Percentiles rank a stretch among this genome's conserved stretches.
Conservation (phyloP, 805 yeast genomes). For the Brettanomyces sp. region DNA sequence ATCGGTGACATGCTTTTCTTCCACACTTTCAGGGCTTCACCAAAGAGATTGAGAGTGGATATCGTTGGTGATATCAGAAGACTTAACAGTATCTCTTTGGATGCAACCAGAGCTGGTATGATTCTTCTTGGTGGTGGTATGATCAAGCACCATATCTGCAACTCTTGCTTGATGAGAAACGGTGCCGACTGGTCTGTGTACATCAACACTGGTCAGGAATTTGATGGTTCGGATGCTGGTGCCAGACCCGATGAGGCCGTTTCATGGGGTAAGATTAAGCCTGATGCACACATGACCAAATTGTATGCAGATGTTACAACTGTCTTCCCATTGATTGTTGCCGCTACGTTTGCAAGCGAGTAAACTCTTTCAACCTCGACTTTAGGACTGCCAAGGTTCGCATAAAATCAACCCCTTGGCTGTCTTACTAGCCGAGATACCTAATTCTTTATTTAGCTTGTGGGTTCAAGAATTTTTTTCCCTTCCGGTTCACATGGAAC, state of each 20-base stretch:
- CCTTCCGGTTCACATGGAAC: no score
- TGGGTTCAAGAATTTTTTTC: background rate
- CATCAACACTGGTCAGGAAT: constrained; percentile 97
- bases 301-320: constrained; percentile 92
- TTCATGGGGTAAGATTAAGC: constrained; percentile 97
- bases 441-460: background rate
- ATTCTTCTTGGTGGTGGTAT: constrained; percentile 93
- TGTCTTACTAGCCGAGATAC: background rate
- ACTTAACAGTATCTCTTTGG: constrained; percentile 92
- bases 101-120: constrained; percentile 92
- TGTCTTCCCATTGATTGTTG: constrained; percentile 93
- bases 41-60: constrained; percentile 81
- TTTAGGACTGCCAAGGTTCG: no score
- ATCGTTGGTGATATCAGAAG: constrained; percentile 89
- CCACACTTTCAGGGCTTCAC: constrained; percentile 94
- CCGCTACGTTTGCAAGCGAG: constrained; percentile 87
- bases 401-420: no score
- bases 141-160: constrained; percentile 93
- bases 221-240: constrained; percentile 98
- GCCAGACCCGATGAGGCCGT: constrained; percentile 99
- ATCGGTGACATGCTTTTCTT: constrained; percentile 98
- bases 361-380: constrained; percentile 4
- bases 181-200: constrained; percentile 98
- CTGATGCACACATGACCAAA: constrained; percentile 85
- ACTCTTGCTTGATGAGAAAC: constrained; percentile 97